Percentiles rank a stretch among this genome's conserved stretches.
Evolutionary conservation across 164 flowering plant genomes (phyloP).

Genomic region (Stephania cephalantha): DNA sequence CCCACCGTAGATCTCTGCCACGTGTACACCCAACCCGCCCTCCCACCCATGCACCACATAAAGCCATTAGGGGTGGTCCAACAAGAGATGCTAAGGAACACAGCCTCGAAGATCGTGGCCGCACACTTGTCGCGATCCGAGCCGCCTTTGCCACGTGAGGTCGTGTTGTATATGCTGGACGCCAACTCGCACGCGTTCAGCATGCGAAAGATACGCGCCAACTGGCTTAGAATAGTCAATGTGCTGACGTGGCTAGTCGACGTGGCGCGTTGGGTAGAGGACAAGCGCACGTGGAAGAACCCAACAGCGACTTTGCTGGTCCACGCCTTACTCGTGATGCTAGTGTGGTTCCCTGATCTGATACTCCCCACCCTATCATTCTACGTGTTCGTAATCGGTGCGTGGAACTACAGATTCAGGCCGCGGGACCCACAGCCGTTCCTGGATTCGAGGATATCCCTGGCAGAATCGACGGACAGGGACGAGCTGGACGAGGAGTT

Average conservation of each 20-base stretch:
- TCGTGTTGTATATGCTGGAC: constrained; percentile 69
- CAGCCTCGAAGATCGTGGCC: constrained; percentile 47
- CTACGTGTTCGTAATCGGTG: constrained; percentile 61
- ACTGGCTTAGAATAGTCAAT: constrained; percentile 62
- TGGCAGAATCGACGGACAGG: constrained; percentile 43
- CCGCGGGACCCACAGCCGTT: constrained; percentile 38
- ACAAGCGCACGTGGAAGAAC: constrained; percentile 75
- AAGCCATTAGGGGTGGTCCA: constrained; percentile 62
- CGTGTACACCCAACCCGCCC: constrained; percentile 60
- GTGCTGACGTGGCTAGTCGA: constrained; percentile 44
- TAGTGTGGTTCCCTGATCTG: constrained; percentile 85
- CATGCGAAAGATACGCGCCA: constrained; percentile 77
- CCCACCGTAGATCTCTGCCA: constrained; percentile 56
- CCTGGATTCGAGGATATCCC: constrained; percentile 46
- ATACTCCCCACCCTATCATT: constrained; percentile 60
- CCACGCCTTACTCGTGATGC: constrained; percentile 63
- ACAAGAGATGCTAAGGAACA: constrained; percentile 49
- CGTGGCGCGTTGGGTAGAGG: constrained; percentile 56
- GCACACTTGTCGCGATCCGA: constrained; percentile 62
- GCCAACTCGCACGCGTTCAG: constrained; percentile 60
- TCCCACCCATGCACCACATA: constrained; percentile 80
- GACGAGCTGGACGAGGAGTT: constrained; percentile 94
- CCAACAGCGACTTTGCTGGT: constrained; percentile 66
- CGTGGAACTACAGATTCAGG: constrained; percentile 65
- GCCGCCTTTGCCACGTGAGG: constrained; percentile 72